A percentile compares a stretch with the other conserved stretches of the same genome.
Conservation (phyloP, 371 early-diverging fungal genomes). For the Mucor velutinosus region DNA sequence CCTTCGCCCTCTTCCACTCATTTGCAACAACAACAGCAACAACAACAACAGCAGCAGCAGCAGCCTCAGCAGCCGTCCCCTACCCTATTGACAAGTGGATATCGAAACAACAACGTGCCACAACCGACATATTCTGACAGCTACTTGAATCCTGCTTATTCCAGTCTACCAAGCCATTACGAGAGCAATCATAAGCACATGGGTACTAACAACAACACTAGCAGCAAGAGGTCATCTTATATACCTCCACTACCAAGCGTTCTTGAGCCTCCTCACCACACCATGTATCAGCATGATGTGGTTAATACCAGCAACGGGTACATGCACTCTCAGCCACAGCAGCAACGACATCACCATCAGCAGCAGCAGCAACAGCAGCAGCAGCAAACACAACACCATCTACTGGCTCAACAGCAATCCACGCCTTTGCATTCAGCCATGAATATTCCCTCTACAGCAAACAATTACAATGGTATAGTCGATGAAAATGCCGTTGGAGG, state of each 20-base stretch:
- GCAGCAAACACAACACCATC: not conserved
- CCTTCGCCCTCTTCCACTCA: not conserved
- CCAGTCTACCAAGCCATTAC: constrained; percentile 37
- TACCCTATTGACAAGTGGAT: not conserved
- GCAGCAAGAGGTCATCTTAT: constrained; percentile 20
- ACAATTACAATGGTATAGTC: not conserved
- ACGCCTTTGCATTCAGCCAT: not conserved
- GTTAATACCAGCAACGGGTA: not conserved
- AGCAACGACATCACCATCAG: not conserved
- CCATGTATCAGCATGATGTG: constrained; percentile 1
- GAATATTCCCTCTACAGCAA: constrained; percentile 7
- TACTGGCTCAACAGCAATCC: not conserved
- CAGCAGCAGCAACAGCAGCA: not conserved
- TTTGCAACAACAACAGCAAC: constrained; percentile 7
- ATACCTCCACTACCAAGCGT: constrained; percentile 38
- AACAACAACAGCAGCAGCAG: not conserved
- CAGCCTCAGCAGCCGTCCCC: constrained; percentile 2
- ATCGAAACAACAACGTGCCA: constrained; percentile 3
- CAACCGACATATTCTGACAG: constrained; percentile 23
- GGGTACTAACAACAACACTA: constrained; percentile 1
- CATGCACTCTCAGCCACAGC: not conserved
- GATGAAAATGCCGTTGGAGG: not conserved
- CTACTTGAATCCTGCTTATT: constrained; percentile 29
- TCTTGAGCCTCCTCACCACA: constrained; percentile 32
- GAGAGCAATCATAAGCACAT: not conserved